A percentile compares a stretch with the other conserved stretches of the same genome.
These are phyloP conservation scores for Eremomyces bilateralis DNA, from an alignment of 495 filamentous ascomycete species.

Conservation along the genomic window DNA sequence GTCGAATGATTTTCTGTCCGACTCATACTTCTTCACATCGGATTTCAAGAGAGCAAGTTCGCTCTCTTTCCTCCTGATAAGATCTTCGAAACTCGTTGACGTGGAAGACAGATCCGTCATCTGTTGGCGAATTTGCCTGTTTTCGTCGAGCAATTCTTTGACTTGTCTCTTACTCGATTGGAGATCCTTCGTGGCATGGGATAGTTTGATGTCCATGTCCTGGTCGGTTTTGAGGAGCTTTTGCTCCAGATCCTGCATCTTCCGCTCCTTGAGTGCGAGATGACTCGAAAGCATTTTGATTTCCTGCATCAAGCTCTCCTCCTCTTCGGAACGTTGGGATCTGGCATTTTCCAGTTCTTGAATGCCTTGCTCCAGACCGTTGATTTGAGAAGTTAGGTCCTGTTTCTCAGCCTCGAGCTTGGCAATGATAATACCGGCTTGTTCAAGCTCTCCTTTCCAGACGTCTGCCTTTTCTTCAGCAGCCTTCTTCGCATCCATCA, in stretches of 20 bases:
- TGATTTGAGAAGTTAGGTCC: constrained; percentile 40
- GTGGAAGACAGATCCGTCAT: constrained; percentile 73
- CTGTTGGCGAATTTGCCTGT: constrained; percentile 65
- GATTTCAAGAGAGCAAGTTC: constrained; percentile 67
- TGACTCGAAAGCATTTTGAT: constrained; percentile 86
- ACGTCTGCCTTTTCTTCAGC: constrained; percentile 67
- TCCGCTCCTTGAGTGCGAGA: constrained; percentile 70
- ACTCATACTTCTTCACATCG: constrained; percentile 57
- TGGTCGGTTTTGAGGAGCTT: constrained; percentile 73
- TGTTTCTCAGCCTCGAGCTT: constrained; percentile 69
- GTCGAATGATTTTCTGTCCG: constrained; percentile 55
- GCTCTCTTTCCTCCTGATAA: constrained; percentile 82
- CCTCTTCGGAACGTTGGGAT: constrained; percentile 44
- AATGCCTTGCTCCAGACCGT: constrained; percentile 44
- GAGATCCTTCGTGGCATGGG: constrained; percentile 61
- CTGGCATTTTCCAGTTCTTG: constrained; percentile 41
- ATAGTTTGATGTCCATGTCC: constrained; percentile 72
- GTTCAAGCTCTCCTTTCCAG: constrained; percentile 64
- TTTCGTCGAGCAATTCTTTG: constrained; percentile 58
- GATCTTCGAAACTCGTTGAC: constrained; percentile 83
- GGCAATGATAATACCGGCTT: constrained; percentile 70
- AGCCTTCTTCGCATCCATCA: constrained; percentile 75
- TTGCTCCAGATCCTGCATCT: constrained; percentile 66
- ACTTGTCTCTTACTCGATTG: constrained; percentile 46
- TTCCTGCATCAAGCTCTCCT: constrained; percentile 55